Base-by-base conservation (phyloP, 2,329 filamentous ascomycete species). In the Zarea fungicola region DNA sequence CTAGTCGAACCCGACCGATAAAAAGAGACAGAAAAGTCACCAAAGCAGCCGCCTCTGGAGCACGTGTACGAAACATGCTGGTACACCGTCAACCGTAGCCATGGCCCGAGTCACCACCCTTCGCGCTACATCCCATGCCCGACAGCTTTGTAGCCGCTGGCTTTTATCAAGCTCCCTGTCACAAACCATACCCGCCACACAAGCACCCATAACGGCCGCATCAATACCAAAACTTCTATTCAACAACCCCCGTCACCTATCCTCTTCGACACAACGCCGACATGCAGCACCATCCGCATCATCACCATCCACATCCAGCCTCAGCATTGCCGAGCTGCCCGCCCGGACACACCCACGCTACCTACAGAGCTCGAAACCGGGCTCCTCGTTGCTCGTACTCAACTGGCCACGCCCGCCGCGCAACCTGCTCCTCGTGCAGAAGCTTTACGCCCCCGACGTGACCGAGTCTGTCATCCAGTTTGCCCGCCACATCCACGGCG, bases 401-500 rank as follows among this genome's bases (percentile, higher is more conserved):
- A 74, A 75, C 58, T 80, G 73, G 73, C 72, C 73, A 0, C 65
- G 69, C 19, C 77, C 79, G 1, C 78, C 76, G 29, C 72, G 71
- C 43, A 82, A 81, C 54, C 65, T 82, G 40, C 68, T 83, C 22
- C 68, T 83, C 34, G 76, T 82, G 49, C 77, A 78, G 35, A 83
- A 83, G 62, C 71, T 81, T 42, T 76, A 75, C 54, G 74, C 77
- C 1, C 72, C 75, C 0, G 68, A 75, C 10, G 78, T 81, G 14
- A 71, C 71, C 14, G 62, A 71, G 14, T 76, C 77, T 3, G 76
- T 77, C 22, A 61, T 79, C 55, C 69, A 71, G 52, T 81, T 82
- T 53, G 77, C 77, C 55, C 85, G 80, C 57, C 87, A 97, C 66
- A 79, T 96, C 51, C 80, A 83, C 56, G 76, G 74, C 53, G 88